Base-by-base conservation (phyloP, 1,139 yeast genomes). In the Suhomyces maxii region DNA sequence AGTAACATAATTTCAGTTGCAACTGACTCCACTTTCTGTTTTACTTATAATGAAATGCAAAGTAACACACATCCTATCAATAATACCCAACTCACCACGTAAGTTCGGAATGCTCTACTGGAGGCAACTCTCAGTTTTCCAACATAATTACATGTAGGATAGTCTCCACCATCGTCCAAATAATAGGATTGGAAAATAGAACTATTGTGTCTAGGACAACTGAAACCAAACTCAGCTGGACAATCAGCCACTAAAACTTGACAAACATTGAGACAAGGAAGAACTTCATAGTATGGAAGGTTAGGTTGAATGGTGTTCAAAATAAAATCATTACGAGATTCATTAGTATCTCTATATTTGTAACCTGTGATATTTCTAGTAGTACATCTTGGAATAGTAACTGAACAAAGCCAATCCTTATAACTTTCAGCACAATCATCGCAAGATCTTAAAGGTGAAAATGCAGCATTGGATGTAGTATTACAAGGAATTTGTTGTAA, bases 341-440 rank as follows among this genome's bases (percentile, higher is more conserved):
- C 64, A n/a, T 76, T 76, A 2, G 66, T 66, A 3, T 68, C 65
- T 30, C 65, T 63, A 59, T 82, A 81, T 13, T 36, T 12, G 35
- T 46, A 46, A 12, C 80, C 83, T 0, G 76, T 59, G 6, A 73
- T 63, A 30, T 77, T 63, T 41, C 65, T 50, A 1, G 64, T 60
- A 0, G 86, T 71, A 58, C 99, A 93, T 33, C 98, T 71, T 0
- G 99, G 98, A n/a, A 93, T 87, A 0, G 90, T 75, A 6, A 89
- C 89, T 0, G 96, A 79, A 67, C 99, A 93, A 14, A 93, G 73
- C 99, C 99, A 93, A 57, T 85, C 77, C 57, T 82, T 84, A 63
- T 93, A 93, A 1, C 93, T 76, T 3, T 64, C 57, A 1, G 79
- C 77, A 63, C 99, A 93, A 58, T 88, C 84, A 10, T 71, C 76